These are phyloP conservation scores for Yamadazyma dushanensis DNA, from an alignment of 1,139 yeast species.

Conservation along the genomic window DNA sequence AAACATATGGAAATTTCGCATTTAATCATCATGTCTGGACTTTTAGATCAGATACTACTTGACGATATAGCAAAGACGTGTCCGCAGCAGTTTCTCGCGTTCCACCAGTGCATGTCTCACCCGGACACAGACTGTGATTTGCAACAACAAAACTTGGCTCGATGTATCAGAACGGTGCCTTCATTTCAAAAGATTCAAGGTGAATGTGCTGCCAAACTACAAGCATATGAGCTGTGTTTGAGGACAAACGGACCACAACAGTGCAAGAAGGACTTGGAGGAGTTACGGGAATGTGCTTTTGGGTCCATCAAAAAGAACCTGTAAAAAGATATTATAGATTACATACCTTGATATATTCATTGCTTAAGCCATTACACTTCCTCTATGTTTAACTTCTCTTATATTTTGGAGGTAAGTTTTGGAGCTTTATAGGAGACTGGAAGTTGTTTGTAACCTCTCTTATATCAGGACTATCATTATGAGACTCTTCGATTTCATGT, in stretches of 20 bases:
- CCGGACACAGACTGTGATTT: slow-evolving; percentile 48
- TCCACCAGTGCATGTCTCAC: slow-evolving; percentile 61
- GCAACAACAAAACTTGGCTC: slow-evolving; percentile 53
- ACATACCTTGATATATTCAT: too few species aligned
- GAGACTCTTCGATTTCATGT: slow-evolving; percentile 72
- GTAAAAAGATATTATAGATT: too few species aligned
- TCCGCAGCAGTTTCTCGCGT: slow-evolving; percentile 62
- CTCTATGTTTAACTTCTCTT: slow-evolving; percentile 9
- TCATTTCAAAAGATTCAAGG: slow-evolving; percentile 62
- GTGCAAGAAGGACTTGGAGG: slow-evolving; percentile 36
- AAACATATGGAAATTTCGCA: not conserved
- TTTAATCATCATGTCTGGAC: slow-evolving; percentile 17
- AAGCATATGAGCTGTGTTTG: slow-evolving; percentile 63
- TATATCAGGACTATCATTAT: slow-evolving; percentile 50
- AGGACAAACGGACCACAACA: slow-evolving; percentile 32
- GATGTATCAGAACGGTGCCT: slow-evolving; percentile 64
- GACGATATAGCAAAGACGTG: slow-evolving; percentile 60
- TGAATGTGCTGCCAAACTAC: slow-evolving; percentile 54
- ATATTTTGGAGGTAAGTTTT: slow-evolving; percentile 40
- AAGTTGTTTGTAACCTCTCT: slow-evolving; percentile 32
- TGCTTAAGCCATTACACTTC: too few species aligned
- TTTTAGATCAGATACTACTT: slow-evolving; percentile 31
- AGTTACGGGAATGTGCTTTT: slow-evolving; percentile 39
- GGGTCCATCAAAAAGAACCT: slow-evolving; percentile 13
- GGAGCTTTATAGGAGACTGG: slow-evolving; percentile 34